Base-by-base conservation (phyloP, 306 rosid genomes). In the Albizia julibrissin region DNA sequence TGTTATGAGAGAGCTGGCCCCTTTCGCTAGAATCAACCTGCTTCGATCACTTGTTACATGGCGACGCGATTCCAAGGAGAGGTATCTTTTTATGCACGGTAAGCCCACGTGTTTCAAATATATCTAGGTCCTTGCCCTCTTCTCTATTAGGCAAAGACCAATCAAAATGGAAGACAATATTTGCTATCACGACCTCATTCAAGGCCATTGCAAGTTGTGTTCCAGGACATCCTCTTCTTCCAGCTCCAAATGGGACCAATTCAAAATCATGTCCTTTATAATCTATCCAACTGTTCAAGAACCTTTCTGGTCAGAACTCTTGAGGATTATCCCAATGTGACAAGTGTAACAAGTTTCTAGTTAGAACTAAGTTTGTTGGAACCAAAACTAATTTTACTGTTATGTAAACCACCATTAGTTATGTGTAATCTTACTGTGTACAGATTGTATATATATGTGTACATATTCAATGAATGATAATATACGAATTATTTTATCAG, bases 221-320 rank as follows among this genome's bases (percentile, higher is more conserved):
- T 6, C 40, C 76, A 6, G 59, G 75, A 19, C 75, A 71, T 8
- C 76, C 76, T 26, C 76, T 71, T 52, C 59, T 71, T 44, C 76
- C 59, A 24, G 76, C 76, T 22, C 59, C 76, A 71, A 71, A 44
- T 8, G 58, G 59, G 6, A 71, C 15, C 34, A 46, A 3, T 5
- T 71, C 2, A 16, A 71, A 71, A 22, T 71, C 39, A 1, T 26
- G 76, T 4, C 58, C 59, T 71, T 71, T 71, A 33, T 44, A 71
- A 71, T 80, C 74, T 16, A 61, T 11, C 4, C 18, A 8, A 14
- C 73, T 59, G 3, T 61, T 29, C 66, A 80, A 10, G 44, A 80
- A 72, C 44, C 72, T 72, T 4, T 72, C 52, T 0, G 54, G 72
- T 37, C 33, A 2, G 37, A 72, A 80, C 65, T 80, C 72, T 21